phyloP scores from a whole-genome alignment of 805 yeast species.

The Hemisphaericaspora nanyangensis region DNA sequence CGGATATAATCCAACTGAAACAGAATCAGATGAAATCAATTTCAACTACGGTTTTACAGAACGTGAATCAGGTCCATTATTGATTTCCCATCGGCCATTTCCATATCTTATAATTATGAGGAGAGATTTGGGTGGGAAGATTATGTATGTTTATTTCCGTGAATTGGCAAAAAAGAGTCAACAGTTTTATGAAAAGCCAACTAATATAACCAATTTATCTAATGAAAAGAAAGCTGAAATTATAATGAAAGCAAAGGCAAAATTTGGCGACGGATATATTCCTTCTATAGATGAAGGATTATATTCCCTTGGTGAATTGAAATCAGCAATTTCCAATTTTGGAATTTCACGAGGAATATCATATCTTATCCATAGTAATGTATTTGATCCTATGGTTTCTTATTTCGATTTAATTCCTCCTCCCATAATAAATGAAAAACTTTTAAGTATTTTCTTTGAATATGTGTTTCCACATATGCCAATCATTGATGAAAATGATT shows the following conservation, averaged over 20 bases:
- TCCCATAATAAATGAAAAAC: slow-evolving; percentile 1
- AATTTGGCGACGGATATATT: slow-evolving; percentile 5
- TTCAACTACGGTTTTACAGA: slow-evolving; percentile 4
- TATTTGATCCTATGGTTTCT: slow-evolving; percentile 6
- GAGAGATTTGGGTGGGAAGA: slow-evolving; percentile 4
- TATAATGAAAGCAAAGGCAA: not conserved
- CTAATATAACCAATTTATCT: not conserved
- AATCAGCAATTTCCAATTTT: slow-evolving; percentile 1
- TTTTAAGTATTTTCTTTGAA: slow-evolving; percentile 10
- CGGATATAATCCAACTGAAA: slow-evolving; percentile 1
- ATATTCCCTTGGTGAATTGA: slow-evolving; percentile 1
- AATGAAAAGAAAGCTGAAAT: not conserved
- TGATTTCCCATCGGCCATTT: slow-evolving; percentile 1
- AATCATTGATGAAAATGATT: slow-evolving; percentile 13
- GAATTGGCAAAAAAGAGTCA: not conserved
- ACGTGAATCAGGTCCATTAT: not conserved
- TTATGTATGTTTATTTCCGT: slow-evolving; percentile 6
- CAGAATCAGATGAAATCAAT: slow-evolving; percentile 1
- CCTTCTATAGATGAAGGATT: slow-evolving; percentile 3
- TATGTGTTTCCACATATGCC: slow-evolving; percentile 12
- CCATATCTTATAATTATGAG: slow-evolving; percentile 7
- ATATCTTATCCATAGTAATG: not conserved
- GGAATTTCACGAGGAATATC: slow-evolving; percentile 4
- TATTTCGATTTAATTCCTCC: slow-evolving; percentile 2
- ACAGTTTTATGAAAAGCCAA: not conserved